Conservation (phyloP, 352 stramenopile genomes). For the Phytophthora podocarpi region DNA sequence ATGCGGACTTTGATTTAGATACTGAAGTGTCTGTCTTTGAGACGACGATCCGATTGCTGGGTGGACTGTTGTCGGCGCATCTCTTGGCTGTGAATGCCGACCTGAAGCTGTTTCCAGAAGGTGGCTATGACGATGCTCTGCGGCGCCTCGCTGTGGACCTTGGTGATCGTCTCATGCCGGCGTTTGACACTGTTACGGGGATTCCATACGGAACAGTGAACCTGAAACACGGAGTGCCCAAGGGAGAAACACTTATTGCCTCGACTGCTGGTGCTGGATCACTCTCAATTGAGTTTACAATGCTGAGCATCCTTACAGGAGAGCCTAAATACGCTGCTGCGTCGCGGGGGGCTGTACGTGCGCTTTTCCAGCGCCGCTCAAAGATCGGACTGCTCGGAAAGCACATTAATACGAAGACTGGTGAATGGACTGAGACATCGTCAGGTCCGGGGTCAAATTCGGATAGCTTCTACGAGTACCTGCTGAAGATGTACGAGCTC, state of each 20-base stretch:
- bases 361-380: conserved; percentile 80
- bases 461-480: conserved; percentile 99
- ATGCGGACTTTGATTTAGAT: conserved; percentile 83
- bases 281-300: conserved; percentile 96
- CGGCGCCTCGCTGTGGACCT: conserved; percentile 95
- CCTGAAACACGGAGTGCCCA: conserved; percentile 87
- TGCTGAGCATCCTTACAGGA: conserved; percentile 90
- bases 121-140: conserved; percentile 92
- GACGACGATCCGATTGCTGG: conserved; percentile 92
- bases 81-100: conserved; percentile 70
- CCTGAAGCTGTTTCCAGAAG: conserved; percentile 58
- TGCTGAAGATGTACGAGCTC: conserved; percentile 96
- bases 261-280: conserved; percentile 96
- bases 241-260: conserved; percentile 94
- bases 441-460: conserved; percentile 93
- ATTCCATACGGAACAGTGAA: conserved; percentile 99
- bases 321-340: conserved; percentile 72
- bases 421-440: conserved; percentile 81
- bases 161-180: conserved; percentile 93
- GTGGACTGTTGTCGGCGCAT: conserved; percentile 91
- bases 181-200: conserved; percentile 95
- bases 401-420: conserved; percentile 94
- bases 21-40: conserved; percentile 94
- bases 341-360: conserved; percentile 65
- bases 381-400: conserved; percentile 93